Percentiles rank a stretch among this genome's conserved stretches.
Conservation (phyloP, 2,329 filamentous ascomycete genomes). For the Thielaviopsis punctulata region DNA sequence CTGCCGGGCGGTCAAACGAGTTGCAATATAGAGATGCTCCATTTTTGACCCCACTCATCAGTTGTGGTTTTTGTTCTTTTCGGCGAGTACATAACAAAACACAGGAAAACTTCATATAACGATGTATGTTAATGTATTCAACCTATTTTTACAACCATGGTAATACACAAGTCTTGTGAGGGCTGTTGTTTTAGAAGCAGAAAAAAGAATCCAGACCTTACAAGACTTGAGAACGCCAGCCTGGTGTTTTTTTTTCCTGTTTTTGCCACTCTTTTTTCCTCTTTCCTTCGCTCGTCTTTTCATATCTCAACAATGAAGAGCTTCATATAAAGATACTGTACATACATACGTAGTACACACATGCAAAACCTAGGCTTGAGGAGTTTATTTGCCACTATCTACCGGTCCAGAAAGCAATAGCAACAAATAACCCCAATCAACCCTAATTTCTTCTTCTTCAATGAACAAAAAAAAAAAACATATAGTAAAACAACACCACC, state of each 20-base stretch:
- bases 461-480: neutral
- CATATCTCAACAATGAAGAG: too few species aligned
- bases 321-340: too few species aligned
- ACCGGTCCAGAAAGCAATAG: neutral
- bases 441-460: neutral
- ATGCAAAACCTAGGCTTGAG: neutral
- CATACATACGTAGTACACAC: neutral
- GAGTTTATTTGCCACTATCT: conserved; percentile 1
- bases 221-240: neutral
- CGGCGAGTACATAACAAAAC: too few species aligned
- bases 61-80: neutral
- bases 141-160: neutral
- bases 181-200: too few species aligned
- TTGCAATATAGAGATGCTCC: too few species aligned
- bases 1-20: conserved; percentile 27
- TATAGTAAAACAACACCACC: conserved; percentile 3
- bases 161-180: neutral
- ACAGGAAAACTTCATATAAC: too few species aligned
- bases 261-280: neutral
- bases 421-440: neutral
- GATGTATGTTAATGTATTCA: too few species aligned
- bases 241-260: neutral
- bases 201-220: neutral
- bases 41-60: neutral
- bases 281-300: neutral